Evolutionary conservation across 2,329 filamentous ascomycete genomes (phyloP).

Genomic region (Esteya vermicola): DNA sequence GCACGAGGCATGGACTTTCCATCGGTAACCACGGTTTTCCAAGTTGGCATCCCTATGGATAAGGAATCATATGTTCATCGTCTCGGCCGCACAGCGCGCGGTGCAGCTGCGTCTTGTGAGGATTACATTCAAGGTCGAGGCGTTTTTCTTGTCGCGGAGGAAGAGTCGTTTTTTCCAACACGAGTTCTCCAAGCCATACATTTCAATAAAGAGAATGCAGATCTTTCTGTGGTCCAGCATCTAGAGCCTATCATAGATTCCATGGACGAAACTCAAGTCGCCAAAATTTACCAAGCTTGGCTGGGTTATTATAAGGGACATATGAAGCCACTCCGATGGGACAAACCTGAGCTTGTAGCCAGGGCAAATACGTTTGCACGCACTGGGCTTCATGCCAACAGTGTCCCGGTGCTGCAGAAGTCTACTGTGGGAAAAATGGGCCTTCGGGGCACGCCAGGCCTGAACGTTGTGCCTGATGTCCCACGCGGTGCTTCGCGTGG

Average conservation of each 20-base stretch:
- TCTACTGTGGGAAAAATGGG: conserved; percentile 42
- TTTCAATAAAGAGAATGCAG: conserved; percentile 30
- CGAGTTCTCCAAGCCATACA: conserved; percentile 38
- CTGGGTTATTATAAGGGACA: conserved; percentile 40
- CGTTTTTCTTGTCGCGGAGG: conserved; percentile 40
- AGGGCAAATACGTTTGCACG: conserved; percentile 36
- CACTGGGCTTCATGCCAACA: conserved; percentile 29
- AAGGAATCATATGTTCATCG: conserved; percentile 55
- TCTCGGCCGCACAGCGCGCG: conserved; percentile 51
- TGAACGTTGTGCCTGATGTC: conserved; percentile 29
- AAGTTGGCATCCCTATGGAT: conserved; percentile 43
- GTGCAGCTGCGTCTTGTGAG: conserved; percentile 46
- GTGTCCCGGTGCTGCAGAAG: conserved; percentile 32
- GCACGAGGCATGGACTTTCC: conserved; percentile 63
- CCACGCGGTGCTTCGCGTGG: no score
- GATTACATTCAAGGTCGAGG: conserved; percentile 33
- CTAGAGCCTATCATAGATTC: conserved; percentile 24
- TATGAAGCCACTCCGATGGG: conserved; percentile 28
- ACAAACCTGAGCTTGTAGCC: conserved; percentile 28
- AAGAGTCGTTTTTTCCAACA: conserved; percentile 35
- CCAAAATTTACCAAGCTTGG: conserved; percentile 41
- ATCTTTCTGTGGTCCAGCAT: conserved; percentile 26
- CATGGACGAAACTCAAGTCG: conserved; percentile 29
- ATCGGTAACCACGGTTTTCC: conserved; percentile 52
- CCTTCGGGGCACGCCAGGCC: conserved; percentile 33